phyloP scores from a whole-genome alignment of 352 stramenopile species.

The Elongisporangium prolatum region DNA sequence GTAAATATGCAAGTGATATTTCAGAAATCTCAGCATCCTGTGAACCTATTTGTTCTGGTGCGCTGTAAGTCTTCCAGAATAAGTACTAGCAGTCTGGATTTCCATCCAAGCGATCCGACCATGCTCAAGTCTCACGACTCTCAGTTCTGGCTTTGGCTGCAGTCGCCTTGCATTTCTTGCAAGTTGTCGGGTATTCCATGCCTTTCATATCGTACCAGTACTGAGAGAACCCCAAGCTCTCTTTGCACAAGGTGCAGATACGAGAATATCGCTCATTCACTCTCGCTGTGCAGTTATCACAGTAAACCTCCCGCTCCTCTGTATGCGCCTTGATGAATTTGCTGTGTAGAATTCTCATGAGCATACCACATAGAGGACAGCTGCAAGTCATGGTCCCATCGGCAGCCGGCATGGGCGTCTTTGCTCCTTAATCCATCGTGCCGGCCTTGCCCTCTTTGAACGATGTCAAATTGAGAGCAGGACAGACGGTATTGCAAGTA shows the following conservation, averaged over 20 bases:
- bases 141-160: background rate
- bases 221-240: conserved; percentile 3
- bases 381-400: conserved; percentile 26
- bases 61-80: background rate
- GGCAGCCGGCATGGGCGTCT: background rate
- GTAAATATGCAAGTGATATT: background rate
- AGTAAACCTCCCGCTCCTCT: conserved; percentile 16
- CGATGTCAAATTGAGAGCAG: conserved; percentile 13
- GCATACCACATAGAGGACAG: conserved; percentile 26
- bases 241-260: conserved; percentile 8
- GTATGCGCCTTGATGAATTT: conserved; percentile 17
- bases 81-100: no score
- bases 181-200: conserved; percentile 14
- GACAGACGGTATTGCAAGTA: conserved; percentile 27
- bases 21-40: background rate
- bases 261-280: background rate
- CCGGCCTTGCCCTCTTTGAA: conserved; percentile 5
- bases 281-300: conserved; percentile 9
- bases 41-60: background rate
- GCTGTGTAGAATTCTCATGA: conserved; percentile 14
- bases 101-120: background rate
- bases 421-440: background rate
- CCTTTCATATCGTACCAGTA: conserved; percentile 33
- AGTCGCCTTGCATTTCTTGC: conserved; percentile 19
- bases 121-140: no score